A percentile compares a stretch with the other conserved stretches of the same genome.
phyloP scores from a whole-genome alignment of 2,329 filamentous ascomycete species.

The Rutstroemia sp. region DNA sequence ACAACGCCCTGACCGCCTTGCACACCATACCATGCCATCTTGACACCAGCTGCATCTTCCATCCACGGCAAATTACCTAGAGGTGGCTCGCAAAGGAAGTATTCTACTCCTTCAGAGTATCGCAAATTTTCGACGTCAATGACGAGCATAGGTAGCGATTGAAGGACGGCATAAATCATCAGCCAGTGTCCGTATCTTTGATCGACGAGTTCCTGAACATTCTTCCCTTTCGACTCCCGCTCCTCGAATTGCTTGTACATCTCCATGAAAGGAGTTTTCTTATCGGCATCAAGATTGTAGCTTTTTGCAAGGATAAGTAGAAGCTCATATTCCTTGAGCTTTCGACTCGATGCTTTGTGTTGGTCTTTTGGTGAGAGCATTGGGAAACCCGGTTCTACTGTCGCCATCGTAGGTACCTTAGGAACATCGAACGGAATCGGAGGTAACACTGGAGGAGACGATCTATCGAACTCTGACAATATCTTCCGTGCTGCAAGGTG shows the following conservation, averaged over 20 bases:
- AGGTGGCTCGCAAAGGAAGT: slow-evolving; percentile 73
- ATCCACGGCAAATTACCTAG: slow-evolving; percentile 69
- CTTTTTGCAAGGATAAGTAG: slow-evolving; percentile 69
- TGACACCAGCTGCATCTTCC: slow-evolving; percentile 49
- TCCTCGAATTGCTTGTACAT: slow-evolving; percentile 66
- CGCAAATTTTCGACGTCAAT: slow-evolving; percentile 66
- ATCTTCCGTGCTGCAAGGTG: slow-evolving; percentile 66
- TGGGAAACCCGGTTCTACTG: slow-evolving; percentile 57
- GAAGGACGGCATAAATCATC: slow-evolving; percentile 71
- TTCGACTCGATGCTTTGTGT: slow-evolving; percentile 60
- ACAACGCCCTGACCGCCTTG: slow-evolving; percentile 59
- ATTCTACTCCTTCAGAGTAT: slow-evolving; percentile 66
- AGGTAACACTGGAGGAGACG: slow-evolving; percentile 80
- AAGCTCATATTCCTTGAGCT: slow-evolving; percentile 72
- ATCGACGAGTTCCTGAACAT: slow-evolving; percentile 59
- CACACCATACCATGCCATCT: slow-evolving; percentile 68
- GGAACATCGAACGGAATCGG: slow-evolving; percentile 88
- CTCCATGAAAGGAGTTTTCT: slow-evolving; percentile 55
- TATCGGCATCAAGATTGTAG: slow-evolving; percentile 69
- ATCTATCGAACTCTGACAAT: slow-evolving; percentile 81
- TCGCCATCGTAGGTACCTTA: slow-evolving; percentile 61
- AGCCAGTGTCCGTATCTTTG: slow-evolving; percentile 73
- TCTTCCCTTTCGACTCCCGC: slow-evolving; percentile 57
- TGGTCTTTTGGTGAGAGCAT: slow-evolving; percentile 66
- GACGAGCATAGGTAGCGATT: slow-evolving; percentile 70